phyloP scores from a whole-genome alignment of 805 yeast genomes.

The Citeromyces nyonsensis region DNA sequence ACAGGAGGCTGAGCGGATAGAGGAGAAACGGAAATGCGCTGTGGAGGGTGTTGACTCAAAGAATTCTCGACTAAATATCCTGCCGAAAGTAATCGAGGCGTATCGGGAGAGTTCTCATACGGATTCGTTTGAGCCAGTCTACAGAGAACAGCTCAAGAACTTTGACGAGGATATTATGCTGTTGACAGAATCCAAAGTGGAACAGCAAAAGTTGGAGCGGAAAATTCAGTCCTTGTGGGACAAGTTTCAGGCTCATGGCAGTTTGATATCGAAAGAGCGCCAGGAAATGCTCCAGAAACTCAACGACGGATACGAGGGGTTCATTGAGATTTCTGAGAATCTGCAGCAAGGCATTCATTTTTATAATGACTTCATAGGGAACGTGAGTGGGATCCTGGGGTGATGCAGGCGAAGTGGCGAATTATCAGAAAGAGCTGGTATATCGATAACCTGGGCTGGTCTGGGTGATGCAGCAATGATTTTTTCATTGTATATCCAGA shows the following conservation, averaged over 20 bases:
- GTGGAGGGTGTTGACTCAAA: slow-evolving; percentile 25
- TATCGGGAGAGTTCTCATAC: slow-evolving; percentile 18
- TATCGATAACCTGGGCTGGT: too few species aligned
- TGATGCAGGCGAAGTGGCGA: too few species aligned
- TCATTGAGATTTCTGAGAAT: slow-evolving; percentile 39
- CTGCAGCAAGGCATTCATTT: slow-evolving; percentile 56
- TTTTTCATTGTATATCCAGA: too few species aligned
- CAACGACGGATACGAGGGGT: slow-evolving; percentile 32
- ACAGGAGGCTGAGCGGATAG: slow-evolving; percentile 14
- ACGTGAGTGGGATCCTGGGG: slow-evolving; percentile 25
- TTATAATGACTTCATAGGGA: slow-evolving; percentile 43
- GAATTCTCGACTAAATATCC: slow-evolving; percentile 26
- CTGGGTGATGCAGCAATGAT: too few species aligned
- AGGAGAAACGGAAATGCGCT: slow-evolving; percentile 20
- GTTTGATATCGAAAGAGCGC: slow-evolving; percentile 20
- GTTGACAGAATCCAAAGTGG: slow-evolving; percentile 21
- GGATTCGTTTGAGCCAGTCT: slow-evolving; percentile 17
- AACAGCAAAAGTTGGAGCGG: slow-evolving; percentile 18
- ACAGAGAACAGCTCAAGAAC: slow-evolving; percentile 25
- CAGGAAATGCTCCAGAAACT: slow-evolving; percentile 31
- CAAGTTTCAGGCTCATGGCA: slow-evolving; percentile 9
- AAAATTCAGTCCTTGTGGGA: slow-evolving; percentile 18
- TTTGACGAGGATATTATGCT: slow-evolving; percentile 30
- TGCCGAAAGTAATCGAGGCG: slow-evolving; percentile 35
- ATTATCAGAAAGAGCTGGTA: too few species aligned